Percentiles rank a stretch among this genome's conserved stretches.
phyloP scores from a whole-genome alignment of 345 rosid species.

The Eucalyptus viminalis region DNA sequence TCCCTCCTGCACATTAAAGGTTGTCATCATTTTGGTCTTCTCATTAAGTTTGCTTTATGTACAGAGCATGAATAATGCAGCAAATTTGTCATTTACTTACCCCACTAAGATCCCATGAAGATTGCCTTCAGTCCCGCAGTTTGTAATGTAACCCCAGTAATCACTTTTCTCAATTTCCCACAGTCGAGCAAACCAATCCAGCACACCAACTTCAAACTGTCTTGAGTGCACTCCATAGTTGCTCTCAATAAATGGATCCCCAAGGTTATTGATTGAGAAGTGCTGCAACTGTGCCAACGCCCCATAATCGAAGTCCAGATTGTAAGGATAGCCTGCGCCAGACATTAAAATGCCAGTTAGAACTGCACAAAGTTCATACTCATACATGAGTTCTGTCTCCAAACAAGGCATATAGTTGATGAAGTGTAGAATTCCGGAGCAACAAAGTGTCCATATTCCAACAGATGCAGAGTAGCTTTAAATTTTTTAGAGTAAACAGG shows the following conservation, averaged over 20 bases:
- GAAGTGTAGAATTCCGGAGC: neutral
- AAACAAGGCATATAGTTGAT: neutral
- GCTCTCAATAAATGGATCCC: constrained; percentile 97
- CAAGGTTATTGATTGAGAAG: constrained; percentile 92
- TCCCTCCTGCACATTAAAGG: constrained; percentile 48
- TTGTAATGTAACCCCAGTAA: constrained; percentile 98
- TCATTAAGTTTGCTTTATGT: neutral
- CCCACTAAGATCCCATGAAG: constrained; percentile 98
- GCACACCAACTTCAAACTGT: constrained; percentile 96
- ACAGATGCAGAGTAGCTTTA: neutral
- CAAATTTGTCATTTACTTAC: constrained; percentile 20
- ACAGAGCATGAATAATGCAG: neutral
- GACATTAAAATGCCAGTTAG: neutral
- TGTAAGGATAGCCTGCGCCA: constrained; percentile 83
- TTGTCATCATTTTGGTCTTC: neutral
- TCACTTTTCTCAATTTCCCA: constrained; percentile 96
- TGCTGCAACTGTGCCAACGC: constrained; percentile 91
- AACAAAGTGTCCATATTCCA: neutral
- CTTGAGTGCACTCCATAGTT: constrained; percentile 98
- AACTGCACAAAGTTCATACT: neutral
- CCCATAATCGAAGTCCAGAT: constrained; percentile 94
- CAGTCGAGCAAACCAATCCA: constrained; percentile 98
- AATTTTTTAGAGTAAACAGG: neutral
- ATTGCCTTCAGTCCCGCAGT: constrained; percentile 98
- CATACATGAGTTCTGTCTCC: neutral